Conservation (phyloP, 1,284 basidiomycete species). For the Lignosus rhinocerotis region DNA sequence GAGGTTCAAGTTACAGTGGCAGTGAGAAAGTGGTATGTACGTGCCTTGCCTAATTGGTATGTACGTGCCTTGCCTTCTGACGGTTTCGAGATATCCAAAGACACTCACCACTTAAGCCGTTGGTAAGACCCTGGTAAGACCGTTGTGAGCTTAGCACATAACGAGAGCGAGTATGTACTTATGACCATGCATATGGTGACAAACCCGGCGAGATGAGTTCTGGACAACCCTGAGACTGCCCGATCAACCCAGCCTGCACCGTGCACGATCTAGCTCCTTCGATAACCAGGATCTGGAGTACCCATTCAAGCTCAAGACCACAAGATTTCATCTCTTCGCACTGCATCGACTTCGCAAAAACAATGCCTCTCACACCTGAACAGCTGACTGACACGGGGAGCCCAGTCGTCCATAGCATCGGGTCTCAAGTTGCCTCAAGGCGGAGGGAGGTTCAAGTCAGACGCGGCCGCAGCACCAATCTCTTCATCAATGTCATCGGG, state of each 20-base stretch:
- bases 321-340: not conserved
- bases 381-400: slow-evolving; percentile 6
- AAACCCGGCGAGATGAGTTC: not conserved
- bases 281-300: no score
- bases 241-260: not conserved
- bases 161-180: not conserved
- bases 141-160: not conserved
- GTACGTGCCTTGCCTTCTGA: not conserved
- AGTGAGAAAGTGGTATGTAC: not conserved
- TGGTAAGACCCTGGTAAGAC: no score
- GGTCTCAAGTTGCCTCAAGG: no score
- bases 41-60: no score
- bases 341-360: not conserved
- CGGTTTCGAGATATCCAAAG: not conserved
- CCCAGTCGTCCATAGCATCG: no score
- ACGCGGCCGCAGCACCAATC: not conserved
- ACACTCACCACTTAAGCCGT: not conserved
- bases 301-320: not conserved
- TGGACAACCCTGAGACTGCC: not conserved
- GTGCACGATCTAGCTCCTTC: not conserved
- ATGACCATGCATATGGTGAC: not conserved
- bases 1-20: not conserved
- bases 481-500: not conserved
- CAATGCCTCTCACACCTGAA: not conserved
- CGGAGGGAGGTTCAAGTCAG: not conserved